Conservation (phyloP, 192 early-diverging fungal genomes). For the Rhizophagus prolifer region DNA sequence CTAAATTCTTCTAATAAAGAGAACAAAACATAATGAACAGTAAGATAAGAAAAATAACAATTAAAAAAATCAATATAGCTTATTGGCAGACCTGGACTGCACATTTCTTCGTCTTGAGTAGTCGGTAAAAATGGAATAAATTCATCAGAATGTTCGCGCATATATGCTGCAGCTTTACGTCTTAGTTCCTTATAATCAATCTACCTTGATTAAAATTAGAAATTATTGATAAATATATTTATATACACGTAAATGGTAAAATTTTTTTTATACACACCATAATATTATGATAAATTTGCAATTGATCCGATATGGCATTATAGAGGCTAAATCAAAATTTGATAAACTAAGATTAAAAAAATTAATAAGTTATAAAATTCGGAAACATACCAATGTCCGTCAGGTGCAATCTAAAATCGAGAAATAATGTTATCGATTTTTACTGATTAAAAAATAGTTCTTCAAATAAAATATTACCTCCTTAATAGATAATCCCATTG, state of each 20-base stretch:
- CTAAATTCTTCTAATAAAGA: slow-evolving; percentile 62
- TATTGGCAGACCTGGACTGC: slow-evolving; percentile 44
- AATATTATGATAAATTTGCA: slow-evolving; percentile 53
- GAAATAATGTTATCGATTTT: not conserved
- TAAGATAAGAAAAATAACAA: not conserved
- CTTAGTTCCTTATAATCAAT: slow-evolving; percentile 66
- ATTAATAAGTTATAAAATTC: not conserved
- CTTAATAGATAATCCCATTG: slow-evolving; percentile 61
- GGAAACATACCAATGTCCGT: slow-evolving; percentile 82
- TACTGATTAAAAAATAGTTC: not conserved
- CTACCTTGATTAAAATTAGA: slow-evolving; percentile 22
- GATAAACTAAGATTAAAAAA: slow-evolving; percentile 22
- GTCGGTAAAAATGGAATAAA: slow-evolving; percentile 84
- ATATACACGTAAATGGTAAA: not conserved
- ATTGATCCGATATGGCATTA: slow-evolving; percentile 85
- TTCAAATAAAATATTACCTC: slow-evolving; percentile 42
- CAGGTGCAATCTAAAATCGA: slow-evolving; percentile 62
- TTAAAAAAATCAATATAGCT: not conserved
- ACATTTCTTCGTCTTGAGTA: slow-evolving; percentile 79
- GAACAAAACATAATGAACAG: not conserved
- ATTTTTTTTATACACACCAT: slow-evolving; percentile 31
- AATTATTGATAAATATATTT: not conserved
- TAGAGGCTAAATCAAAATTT: slow-evolving; percentile 59
- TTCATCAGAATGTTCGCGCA: slow-evolving; percentile 79
- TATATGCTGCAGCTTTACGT: slow-evolving; percentile 71